phyloP scores from a whole-genome alignment of 108 stramenopile species.

The Fragilaria crotonensis region DNA sequence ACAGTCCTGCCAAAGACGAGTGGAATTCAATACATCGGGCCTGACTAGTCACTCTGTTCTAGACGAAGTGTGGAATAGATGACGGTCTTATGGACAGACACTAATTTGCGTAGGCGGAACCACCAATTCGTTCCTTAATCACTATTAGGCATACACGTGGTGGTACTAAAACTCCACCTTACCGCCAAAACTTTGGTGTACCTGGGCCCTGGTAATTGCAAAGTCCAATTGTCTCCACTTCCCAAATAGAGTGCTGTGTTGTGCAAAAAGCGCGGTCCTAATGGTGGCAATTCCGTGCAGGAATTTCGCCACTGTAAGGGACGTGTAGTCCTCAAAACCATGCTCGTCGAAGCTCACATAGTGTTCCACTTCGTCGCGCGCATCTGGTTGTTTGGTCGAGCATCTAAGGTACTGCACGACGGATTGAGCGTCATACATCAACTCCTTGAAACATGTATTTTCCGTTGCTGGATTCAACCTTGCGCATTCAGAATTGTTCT shows the following conservation, averaged over 20 bases:
- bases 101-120: too few relatives aligned
- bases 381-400: constrained; percentile 16
- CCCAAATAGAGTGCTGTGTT: constrained; percentile 59
- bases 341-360: constrained; percentile 21
- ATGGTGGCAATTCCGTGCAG: constrained; percentile 72
- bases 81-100: too few relatives aligned
- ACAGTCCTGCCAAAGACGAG: too few relatives aligned
- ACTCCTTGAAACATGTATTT: constrained; percentile 17
- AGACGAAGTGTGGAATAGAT: too few relatives aligned
- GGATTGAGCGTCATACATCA: constrained; percentile 29
- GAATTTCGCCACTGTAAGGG: constrained; percentile 60
- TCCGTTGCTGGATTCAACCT: constrained; percentile 8
- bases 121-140: too few relatives aligned
- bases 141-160: too few relatives aligned
- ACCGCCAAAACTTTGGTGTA: too few relatives aligned
- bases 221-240: constrained; percentile 40
- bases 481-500: not conserved
- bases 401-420: constrained; percentile 35
- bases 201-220: too few relatives aligned
- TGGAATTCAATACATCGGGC: too few relatives aligned
- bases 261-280: constrained; percentile 32
- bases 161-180: too few relatives aligned
- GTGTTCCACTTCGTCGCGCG: constrained; percentile 5
- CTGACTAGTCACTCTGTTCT: too few relatives aligned
- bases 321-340: constrained; percentile 44